A percentile compares a stretch with the other conserved stretches of the same genome.
phyloP scores from a whole-genome alignment of 306 rosid species.

The Cucumis melo region DNA sequence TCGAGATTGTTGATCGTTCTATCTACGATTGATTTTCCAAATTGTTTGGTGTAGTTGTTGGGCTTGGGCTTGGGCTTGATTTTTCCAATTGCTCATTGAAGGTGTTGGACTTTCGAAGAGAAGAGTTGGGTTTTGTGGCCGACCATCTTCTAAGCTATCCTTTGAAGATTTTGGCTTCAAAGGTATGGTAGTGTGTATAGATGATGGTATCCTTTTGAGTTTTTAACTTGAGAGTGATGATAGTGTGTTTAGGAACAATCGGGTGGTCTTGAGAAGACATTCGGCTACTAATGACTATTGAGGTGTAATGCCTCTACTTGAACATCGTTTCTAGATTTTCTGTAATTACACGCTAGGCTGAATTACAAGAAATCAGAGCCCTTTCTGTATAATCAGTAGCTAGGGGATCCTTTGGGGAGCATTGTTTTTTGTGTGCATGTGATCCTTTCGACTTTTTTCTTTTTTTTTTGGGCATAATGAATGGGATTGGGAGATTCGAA shows the following conservation, averaged over 20 bases:
- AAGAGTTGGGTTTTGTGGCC: no score
- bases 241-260: background rate
- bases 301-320: background rate
- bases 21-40: no score
- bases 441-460: background rate
- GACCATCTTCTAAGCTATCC: background rate
- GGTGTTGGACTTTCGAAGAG: background rate
- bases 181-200: background rate
- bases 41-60: background rate
- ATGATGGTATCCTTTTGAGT: background rate
- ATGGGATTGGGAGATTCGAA: no score
- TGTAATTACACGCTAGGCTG: background rate
- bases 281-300: background rate
- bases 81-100: no score
- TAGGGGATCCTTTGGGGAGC: background rate
- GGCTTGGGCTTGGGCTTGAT: background rate
- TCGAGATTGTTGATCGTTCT: no score
- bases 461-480: background rate
- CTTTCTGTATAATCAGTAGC: background rate
- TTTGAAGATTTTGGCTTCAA: background rate
- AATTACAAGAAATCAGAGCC: background rate
- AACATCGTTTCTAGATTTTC: background rate
- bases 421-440: background rate
- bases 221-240: background rate
- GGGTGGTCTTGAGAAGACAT: background rate